These are phyloP conservation scores for Colletotrichum sp. DNA, from an alignment of 2,329 filamentous ascomycete genomes.

Conservation along the genomic window DNA sequence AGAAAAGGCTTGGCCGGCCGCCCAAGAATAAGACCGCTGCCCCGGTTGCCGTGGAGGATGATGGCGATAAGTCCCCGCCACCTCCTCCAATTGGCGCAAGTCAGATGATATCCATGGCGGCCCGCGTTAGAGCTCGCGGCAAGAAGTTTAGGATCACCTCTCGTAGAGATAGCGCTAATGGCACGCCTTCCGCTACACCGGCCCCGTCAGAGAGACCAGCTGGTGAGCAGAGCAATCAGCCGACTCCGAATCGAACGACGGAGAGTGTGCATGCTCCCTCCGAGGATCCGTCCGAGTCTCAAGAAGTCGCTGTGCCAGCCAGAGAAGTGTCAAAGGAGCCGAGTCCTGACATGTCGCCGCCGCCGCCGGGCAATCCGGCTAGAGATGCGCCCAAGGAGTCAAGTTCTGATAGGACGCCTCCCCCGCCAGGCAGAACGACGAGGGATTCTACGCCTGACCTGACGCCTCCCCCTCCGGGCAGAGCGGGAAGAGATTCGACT, in stretches of 20 bases:
- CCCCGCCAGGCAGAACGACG: background rate
- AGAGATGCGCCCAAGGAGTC: background rate
- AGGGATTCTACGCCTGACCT: background rate
- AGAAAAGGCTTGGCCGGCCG: conserved; percentile 16
- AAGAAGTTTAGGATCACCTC: conserved; percentile 57
- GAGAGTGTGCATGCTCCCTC: background rate
- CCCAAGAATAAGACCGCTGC: conserved; percentile 1
- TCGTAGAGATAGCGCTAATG: conserved; percentile 26
- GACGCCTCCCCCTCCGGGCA: background rate
- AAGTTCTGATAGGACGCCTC: background rate
- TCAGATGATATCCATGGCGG: conserved; percentile 57
- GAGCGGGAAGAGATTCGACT: background rate
- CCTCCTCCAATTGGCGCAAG: background rate
- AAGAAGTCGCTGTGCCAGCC: background rate
- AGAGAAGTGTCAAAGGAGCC: background rate
- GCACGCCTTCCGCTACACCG: background rate
- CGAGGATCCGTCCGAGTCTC: background rate
- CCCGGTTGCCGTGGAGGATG: background rate
- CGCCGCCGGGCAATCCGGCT: background rate
- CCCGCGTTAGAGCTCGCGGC: conserved; percentile 58
- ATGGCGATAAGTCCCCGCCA: conserved; percentile 5
- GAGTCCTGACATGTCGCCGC: background rate
- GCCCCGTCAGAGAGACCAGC: background rate
- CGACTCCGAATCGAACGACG: background rate
- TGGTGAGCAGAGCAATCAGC: background rate